Conservation (phyloP, 2,329 filamentous ascomycete species). For the Microdochium paspali region DNA sequence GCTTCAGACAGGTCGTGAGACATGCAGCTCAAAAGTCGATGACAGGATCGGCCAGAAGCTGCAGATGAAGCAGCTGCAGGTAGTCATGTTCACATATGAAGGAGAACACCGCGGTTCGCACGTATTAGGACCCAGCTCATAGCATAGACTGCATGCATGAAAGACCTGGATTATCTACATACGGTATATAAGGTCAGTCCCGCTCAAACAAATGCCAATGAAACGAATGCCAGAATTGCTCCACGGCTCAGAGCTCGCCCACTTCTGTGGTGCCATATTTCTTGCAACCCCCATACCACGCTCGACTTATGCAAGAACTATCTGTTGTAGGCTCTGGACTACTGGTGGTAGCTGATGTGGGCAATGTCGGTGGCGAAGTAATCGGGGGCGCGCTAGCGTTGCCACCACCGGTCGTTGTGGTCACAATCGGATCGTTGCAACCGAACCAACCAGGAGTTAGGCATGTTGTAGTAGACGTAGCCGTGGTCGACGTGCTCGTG, state of each 20-base stretch:
- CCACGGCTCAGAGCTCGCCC: neutral
- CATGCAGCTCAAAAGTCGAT: no score
- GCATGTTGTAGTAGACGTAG: slow-evolving; percentile 12
- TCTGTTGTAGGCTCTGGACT: slow-evolving; percentile 6
- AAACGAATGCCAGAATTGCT: neutral
- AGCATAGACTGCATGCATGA: no score
- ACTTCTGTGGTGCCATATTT: slow-evolving; percentile 5
- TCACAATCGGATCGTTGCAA: slow-evolving; percentile 9
- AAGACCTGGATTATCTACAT: neutral
- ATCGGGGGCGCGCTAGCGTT: slow-evolving; percentile 9
- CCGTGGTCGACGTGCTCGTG: slow-evolving; percentile 17
- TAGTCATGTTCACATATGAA: no score
- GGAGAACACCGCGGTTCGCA: no score
- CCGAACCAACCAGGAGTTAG: slow-evolving; percentile 8
- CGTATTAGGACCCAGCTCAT: no score
- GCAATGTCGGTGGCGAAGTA: slow-evolving; percentile 14
- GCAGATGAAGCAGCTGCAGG: no score
- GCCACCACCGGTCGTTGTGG: slow-evolving; percentile 7
- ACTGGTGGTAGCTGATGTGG: slow-evolving; percentile 8
- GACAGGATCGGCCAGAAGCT: no score
- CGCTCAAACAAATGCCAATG: neutral
- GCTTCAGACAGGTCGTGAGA: no score
- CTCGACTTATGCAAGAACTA: slow-evolving; percentile 12
- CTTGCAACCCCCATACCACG: slow-evolving; percentile 18
- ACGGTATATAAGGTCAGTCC: neutral